Evolutionary conservation across 73 alveolate species (phyloP).

Genomic region (Uronychia setigera): DNA sequence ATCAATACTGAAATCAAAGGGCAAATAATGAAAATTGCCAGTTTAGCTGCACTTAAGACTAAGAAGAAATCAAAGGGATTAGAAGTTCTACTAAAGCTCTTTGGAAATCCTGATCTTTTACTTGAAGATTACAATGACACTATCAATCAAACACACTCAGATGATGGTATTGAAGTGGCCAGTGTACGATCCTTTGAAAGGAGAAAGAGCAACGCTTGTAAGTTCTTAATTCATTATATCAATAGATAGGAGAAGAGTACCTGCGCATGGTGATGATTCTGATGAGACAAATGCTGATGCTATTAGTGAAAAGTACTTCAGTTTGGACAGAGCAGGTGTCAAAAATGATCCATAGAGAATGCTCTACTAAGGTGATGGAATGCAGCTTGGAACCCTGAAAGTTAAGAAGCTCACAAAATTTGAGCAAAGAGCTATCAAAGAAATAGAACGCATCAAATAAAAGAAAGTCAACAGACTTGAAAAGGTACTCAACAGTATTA

Average conservation of each 20-base stretch:
- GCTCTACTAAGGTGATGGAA: background rate
- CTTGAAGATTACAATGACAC: constrained; percentile 4
- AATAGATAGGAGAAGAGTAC: background rate
- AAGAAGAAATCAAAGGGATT: constrained; percentile 4
- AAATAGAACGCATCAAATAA: background rate
- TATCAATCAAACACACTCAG: background rate
- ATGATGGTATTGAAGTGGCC: constrained; percentile 15
- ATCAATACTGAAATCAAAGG: background rate
- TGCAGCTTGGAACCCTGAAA: background rate
- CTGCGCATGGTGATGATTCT: background rate
- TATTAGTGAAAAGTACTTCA: background rate
- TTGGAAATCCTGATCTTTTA: constrained; percentile 21
- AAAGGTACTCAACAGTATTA: background rate
- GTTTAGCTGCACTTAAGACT: background rate
- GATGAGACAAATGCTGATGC: background rate
- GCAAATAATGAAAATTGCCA: constrained; percentile 2
- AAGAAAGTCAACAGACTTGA: background rate
- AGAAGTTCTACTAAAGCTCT: constrained; percentile 8
- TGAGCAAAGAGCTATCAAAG: constrained; percentile 1
- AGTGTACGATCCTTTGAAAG: constrained; percentile 7
- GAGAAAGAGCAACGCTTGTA: background rate
- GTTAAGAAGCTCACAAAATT: background rate
- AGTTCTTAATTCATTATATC: background rate
- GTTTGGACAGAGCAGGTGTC: background rate
- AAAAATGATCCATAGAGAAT: background rate